These are phyloP conservation scores for Trichoderma asperelloides DNA, from an alignment of 495 filamentous ascomycete genomes.

Conservation along the genomic window DNA sequence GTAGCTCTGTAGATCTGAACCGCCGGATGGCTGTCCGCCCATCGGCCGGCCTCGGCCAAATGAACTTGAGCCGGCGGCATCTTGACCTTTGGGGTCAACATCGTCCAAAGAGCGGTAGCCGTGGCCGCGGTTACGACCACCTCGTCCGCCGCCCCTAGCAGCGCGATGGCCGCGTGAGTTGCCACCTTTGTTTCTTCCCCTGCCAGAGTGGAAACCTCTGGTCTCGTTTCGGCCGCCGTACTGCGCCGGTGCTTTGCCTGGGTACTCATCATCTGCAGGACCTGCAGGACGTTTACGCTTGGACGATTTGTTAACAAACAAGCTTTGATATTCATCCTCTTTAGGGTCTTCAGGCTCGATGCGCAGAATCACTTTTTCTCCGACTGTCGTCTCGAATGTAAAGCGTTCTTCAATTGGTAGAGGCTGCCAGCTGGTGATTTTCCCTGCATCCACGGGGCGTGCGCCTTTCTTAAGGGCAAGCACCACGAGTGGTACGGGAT, in stretches of 20 bases:
- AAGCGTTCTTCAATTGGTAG: conserved; percentile 56
- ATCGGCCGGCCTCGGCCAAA: conserved; percentile 7
- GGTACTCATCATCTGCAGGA: conserved; percentile 39
- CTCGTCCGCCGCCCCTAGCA: conserved; percentile 15
- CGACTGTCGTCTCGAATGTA: conserved; percentile 69
- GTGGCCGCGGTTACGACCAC: conserved; percentile 30
- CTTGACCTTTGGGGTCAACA: conserved; percentile 15
- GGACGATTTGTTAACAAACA: conserved; percentile 43
- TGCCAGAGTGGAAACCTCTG: conserved; percentile 30
- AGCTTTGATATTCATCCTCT: conserved; percentile 50
- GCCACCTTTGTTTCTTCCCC: conserved; percentile 37
- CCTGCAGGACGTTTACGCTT: conserved; percentile 47
- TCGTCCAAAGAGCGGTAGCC: conserved; percentile 42
- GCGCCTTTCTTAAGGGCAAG: conserved; percentile 62
- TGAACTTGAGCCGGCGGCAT: conserved; percentile 13
- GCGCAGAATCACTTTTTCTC: conserved; percentile 74
- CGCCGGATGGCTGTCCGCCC: conserved; percentile 9
- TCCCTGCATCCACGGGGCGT: conserved; percentile 68
- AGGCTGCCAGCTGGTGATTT: conserved; percentile 79
- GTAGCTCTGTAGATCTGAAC: conserved; percentile 18
- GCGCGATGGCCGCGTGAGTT: conserved; percentile 19
- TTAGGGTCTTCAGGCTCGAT: conserved; percentile 59
- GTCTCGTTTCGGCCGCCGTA: conserved; percentile 23
- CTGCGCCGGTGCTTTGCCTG: conserved; percentile 18
- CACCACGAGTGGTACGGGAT: conserved; percentile 63